Base-by-base conservation (phyloP, 163 green algal species). In the Prototheca wickerhamii region DNA sequence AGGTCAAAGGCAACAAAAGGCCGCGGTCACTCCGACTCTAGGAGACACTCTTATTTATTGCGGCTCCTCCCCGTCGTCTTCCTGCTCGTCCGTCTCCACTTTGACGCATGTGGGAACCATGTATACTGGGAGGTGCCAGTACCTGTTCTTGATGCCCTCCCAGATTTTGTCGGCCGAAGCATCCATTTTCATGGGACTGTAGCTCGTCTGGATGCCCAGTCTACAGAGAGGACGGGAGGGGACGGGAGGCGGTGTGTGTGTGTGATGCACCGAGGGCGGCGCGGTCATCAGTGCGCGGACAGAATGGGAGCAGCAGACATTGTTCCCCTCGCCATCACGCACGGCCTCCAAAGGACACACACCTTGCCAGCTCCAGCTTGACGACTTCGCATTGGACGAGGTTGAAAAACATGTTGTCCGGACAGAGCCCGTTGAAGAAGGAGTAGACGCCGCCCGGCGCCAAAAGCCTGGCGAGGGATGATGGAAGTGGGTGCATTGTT, bases 391-490 rank as follows among this genome's bases (percentile, higher is more conserved):
- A 83, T 61, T 92, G 95, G n/a, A 98, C 91, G 23, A 80, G 75
- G 65, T 96, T 88, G 73, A 97, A 98, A 70, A 97, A 97, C 8
- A 87, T 72, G 79, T 97, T 97, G 79, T 96, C 87, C 0, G 87
- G 83, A 3, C 78, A 83, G 25, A 96, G 74, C 18, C 90, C 90
- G 73, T 96, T 97, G 80, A 98, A 98, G 69, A 91, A 98, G 7
- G 71, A 86, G 69, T 98, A 97, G 4, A 95, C 60, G 10, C 89
- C 89, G 2, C 63, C 71, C 4, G 77, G 75, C 4, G 64, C 70
- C 42, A 96, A 68, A 21, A 95, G 67, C 52, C 52, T 65, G n/a
- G 80, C 81, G 31, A 91, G 55, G 6, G 31, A 33, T 1, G 8
- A 1, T 49, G 63, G n/a, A 5, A n/a, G 25, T 33, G 7, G 15